These are phyloP conservation scores for Cutaneotrichosporon sp. DNA, from an alignment of 1,284 basidiomycete species.

Conservation along the genomic window DNA sequence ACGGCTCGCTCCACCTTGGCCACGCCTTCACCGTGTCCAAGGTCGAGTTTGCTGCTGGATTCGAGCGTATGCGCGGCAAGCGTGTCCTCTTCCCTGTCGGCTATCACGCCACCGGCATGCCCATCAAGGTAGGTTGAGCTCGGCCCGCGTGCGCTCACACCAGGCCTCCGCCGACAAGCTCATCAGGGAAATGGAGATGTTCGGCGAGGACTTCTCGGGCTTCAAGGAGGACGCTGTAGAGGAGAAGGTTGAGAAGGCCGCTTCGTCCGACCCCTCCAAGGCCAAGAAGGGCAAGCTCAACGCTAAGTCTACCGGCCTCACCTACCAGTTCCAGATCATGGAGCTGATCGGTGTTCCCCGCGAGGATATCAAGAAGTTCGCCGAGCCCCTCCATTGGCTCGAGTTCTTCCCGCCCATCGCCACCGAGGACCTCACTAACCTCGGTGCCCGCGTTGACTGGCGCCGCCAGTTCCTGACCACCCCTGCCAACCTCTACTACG, in stretches of 20 bases:
- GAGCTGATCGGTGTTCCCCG: slow-evolving; percentile 86
- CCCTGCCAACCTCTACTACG: slow-evolving; percentile 95
- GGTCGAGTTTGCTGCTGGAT: slow-evolving; percentile 95
- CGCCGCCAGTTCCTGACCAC: slow-evolving; percentile 89
- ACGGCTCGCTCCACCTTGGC: slow-evolving; percentile 93
- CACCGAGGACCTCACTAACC: slow-evolving; percentile 77
- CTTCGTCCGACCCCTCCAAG: slow-evolving; percentile 59
- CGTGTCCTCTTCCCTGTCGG: slow-evolving; percentile 92
- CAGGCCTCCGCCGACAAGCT: slow-evolving; percentile 89
- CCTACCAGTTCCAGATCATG: slow-evolving; percentile 99
- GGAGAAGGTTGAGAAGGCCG: slow-evolving; percentile 39
- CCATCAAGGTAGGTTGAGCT: slow-evolving; percentile 68
- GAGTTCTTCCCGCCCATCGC: slow-evolving; percentile 96
- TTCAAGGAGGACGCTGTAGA: slow-evolving; percentile 58
- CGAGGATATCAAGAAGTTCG: slow-evolving; percentile 90
- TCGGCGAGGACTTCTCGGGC: slow-evolving; percentile 83
- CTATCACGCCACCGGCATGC: slow-evolving; percentile 97
- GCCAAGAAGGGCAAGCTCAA: slow-evolving; percentile 95
- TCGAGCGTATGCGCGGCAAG: slow-evolving; percentile 93
- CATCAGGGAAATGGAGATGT: slow-evolving; percentile 94
- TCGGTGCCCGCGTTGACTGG: slow-evolving; percentile 98
- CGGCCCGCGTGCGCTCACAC: slow-evolving; percentile 56
- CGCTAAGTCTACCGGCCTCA: slow-evolving; percentile 89
- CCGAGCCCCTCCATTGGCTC: slow-evolving; percentile 90
- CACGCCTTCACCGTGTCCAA: slow-evolving; percentile 99